phyloP scores from a whole-genome alignment of 345 rosid genomes.

The Citrus medica region DNA sequence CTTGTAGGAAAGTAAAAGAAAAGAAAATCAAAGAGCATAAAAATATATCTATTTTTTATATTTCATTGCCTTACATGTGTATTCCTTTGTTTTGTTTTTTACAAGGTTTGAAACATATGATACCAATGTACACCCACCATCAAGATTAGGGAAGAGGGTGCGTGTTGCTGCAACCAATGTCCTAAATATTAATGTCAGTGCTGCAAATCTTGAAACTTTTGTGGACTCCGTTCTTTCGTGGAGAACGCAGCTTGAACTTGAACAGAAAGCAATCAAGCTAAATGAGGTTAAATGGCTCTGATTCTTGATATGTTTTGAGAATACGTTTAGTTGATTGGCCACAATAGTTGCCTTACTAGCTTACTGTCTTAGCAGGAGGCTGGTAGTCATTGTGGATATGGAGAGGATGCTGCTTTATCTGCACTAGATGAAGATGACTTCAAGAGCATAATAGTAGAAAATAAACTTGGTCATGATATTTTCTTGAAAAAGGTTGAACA shows the following conservation, averaged over 20 bases:
- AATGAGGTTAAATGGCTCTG: constrained; percentile 52
- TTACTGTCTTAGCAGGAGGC: constrained; percentile 48
- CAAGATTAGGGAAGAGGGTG: constrained; percentile 74
- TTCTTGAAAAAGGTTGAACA: constrained; percentile 74
- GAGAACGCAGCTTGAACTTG: constrained; percentile 89
- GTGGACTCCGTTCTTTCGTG: constrained; percentile 78
- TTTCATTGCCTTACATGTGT: constrained; percentile 12
- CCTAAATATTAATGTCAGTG: constrained; percentile 80
- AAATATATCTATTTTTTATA: constrained; percentile 3
- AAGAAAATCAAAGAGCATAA: background rate
- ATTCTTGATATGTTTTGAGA: constrained; percentile 9
- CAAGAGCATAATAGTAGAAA: constrained; percentile 76
- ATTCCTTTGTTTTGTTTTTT: constrained; percentile 18
- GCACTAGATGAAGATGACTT: constrained; percentile 97
- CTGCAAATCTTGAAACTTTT: constrained; percentile 79
- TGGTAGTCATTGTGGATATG: constrained; percentile 38
- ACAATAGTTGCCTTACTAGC: constrained; percentile 16
- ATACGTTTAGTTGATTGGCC: background rate
- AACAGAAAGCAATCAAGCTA: constrained; percentile 69
- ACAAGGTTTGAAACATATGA: constrained; percentile 91
- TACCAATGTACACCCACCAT: constrained; percentile 47
- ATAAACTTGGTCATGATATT: constrained; percentile 85
- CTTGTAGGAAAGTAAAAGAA: background rate
- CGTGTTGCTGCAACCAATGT: constrained; percentile 82
- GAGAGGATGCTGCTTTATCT: constrained; percentile 63